phyloP scores from a whole-genome alignment of 1,139 yeast genomes.

The Yamadazyma dendronema region DNA sequence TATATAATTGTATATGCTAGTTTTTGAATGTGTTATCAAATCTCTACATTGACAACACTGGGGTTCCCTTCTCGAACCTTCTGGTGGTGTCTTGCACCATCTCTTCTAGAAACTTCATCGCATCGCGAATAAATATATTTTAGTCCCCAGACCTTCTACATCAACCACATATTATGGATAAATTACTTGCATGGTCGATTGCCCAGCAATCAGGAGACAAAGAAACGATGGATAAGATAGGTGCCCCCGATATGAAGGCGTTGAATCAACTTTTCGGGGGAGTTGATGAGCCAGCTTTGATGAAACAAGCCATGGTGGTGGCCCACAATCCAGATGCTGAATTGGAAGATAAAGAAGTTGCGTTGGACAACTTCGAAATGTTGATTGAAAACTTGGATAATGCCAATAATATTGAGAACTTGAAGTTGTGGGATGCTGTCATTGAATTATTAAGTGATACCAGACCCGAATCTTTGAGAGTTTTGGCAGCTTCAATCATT shows the following conservation, averaged over 20 bases:
- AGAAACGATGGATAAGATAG: constrained; percentile 58
- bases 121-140: too few relatives aligned
- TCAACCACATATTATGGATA: constrained; percentile 75
- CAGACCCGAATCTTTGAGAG: constrained; percentile 42
- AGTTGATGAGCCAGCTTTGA: constrained; percentile 81
- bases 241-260: constrained; percentile 74
- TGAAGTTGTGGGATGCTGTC: constrained; percentile 77
- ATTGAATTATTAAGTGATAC: constrained; percentile 42
- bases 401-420: constrained; percentile 85
- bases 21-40: too few relatives aligned
- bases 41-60: too few relatives aligned
- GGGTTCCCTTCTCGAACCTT: constrained; percentile 1
- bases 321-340: constrained; percentile 62
- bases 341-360: constrained; percentile 64
- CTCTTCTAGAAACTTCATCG: constrained; percentile 1
- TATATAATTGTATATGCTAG: too few relatives aligned
- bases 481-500: constrained; percentile 67
- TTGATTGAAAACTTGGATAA: constrained; percentile 90
- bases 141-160: too few relatives aligned
- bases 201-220: constrained; percentile 72
- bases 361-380: constrained; percentile 92
- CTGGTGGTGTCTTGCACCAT: too few relatives aligned
- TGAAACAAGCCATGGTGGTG: constrained; percentile 71
- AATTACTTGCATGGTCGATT: constrained; percentile 86
- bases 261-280: constrained; percentile 77